phyloP scores from a whole-genome alignment of 306 rosid species.

The Casuarina equisetifolia region DNA sequence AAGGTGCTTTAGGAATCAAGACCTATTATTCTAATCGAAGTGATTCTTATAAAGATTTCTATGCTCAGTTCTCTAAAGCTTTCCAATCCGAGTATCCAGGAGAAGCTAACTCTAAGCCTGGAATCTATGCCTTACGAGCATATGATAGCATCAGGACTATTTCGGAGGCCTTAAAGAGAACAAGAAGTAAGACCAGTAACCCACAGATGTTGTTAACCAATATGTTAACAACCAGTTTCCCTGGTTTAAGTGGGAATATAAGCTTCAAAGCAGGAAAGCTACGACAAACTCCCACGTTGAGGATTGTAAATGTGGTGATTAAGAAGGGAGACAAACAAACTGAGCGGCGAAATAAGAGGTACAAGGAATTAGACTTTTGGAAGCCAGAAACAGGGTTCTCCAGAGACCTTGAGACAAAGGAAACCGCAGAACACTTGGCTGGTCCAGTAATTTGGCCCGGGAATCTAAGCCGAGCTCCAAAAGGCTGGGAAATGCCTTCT shows the following conservation, averaged over 20 bases:
- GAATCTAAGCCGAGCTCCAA: slow-evolving; percentile 34
- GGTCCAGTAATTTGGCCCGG: slow-evolving; percentile 67
- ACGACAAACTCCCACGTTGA: slow-evolving; percentile 31
- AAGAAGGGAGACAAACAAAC: too few species aligned
- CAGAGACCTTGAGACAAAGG: not conserved
- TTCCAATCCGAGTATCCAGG: slow-evolving; percentile 36
- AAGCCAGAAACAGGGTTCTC: slow-evolving; percentile 4
- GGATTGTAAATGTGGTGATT: slow-evolving; percentile 47
- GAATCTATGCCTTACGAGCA: slow-evolving; percentile 61
- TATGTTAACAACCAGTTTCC: slow-evolving; percentile 35
- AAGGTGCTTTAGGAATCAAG: slow-evolving; percentile 70
- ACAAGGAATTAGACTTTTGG: slow-evolving; percentile 61
- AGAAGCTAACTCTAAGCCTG: slow-evolving; percentile 47
- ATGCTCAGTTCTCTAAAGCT: slow-evolving; percentile 31
- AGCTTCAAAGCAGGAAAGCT: slow-evolving; percentile 41
- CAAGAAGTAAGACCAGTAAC: not conserved
- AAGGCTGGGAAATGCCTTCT: slow-evolving; percentile 66
- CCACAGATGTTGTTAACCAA: slow-evolving; percentile 10
- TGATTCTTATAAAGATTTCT: slow-evolving; percentile 37
- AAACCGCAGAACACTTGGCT: slow-evolving; percentile 15
- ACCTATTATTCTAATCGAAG: slow-evolving; percentile 36
- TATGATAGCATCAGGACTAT: slow-evolving; percentile 52
- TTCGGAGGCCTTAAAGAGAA: slow-evolving; percentile 37
- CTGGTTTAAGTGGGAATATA: slow-evolving; percentile 58
- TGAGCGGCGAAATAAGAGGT: slow-evolving; percentile 19